Base-by-base conservation (phyloP, 192 early-diverging fungal species). In the Jimgerdemannia flammicorona region DNA sequence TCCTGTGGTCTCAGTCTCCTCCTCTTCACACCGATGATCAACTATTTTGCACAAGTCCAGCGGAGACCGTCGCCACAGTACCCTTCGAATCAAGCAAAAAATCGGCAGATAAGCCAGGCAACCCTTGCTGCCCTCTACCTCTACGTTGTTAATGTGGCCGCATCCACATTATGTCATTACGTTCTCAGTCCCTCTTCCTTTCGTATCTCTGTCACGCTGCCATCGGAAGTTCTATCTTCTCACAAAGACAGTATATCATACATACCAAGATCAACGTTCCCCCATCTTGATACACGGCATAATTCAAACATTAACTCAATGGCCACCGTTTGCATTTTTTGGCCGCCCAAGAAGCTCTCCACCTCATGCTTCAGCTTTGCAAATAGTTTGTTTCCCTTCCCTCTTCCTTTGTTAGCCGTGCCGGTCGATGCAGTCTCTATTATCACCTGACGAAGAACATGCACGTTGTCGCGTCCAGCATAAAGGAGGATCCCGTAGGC, bases 261-360 rank as follows among this genome's bases (percentile, higher is more conserved):
- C 67, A 72, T 89, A 87, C 90, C 83, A 49, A 89, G 66, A 66
- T 92, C 90, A 4, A 69, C 64, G 20, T 83, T 71, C 40, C 80
- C 77, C 29, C 92, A 77, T 74, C 84, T 86, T 29, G 84, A 83
- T 2, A 88, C 78, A 44, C 86, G 72, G 70, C 87, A 90, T 70
- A 92, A 84, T 80, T 93, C 89, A 77, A 84, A 91, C 42, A 87
- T 74, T 17, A 93, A 74, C n/a, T 82, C 76, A 43, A 89, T 71
- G 2, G 86, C 79, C n/a, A 89, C 75, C 3, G 71, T 70, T 19
- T 89, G 83, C 29, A 87, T 59, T 29, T 77, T 72, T 4, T 73
- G 67, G 1, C 73, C 79, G 77, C 79, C 79, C 54, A 83, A 74
- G 20, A 70, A 49, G 44, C 79, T 70, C 2, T 72, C 42, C 10